phyloP scores from a whole-genome alignment of 2,329 filamentous ascomycete genomes.

The Colletotrichum magnum region DNA sequence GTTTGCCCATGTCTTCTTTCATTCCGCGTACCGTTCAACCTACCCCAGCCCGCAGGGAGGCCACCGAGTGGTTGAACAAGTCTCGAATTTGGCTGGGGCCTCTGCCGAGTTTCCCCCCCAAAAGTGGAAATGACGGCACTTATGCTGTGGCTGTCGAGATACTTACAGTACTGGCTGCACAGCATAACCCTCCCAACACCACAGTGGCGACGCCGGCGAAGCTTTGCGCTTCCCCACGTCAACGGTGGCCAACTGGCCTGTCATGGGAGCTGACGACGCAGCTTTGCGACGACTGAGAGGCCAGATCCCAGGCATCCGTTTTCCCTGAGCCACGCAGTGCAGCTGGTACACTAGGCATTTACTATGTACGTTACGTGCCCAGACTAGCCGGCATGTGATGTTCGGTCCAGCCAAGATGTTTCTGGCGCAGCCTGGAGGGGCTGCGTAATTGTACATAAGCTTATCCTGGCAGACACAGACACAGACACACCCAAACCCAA shows the following conservation, averaged over 20 bases:
- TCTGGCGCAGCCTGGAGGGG: not conserved
- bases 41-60: not conserved
- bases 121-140: conserved; percentile 27
- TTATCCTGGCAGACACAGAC: conserved; percentile 13
- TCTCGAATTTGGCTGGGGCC: not conserved
- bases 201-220: conserved; percentile 32
- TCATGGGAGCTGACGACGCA: conserved; percentile 38
- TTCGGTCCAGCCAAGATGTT: conserved; percentile 2
- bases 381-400: conserved; percentile 36
- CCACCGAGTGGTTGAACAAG: conserved; percentile 7
- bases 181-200: not conserved
- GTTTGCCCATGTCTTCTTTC: not conserved
- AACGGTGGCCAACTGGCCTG: conserved; percentile 18
- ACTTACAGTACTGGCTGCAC: conserved; percentile 7
- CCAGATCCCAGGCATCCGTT: conserved; percentile 38
- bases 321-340: conserved; percentile 1
- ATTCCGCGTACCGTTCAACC: not conserved
- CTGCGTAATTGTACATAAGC: conserved; percentile 40
- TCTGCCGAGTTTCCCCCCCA: conserved; percentile 23
- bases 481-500: too few relatives aligned
- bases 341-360: not conserved
- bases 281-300: conserved; percentile 38
- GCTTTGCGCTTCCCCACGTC: conserved; percentile 32
- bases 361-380: not conserved
- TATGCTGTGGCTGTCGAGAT: not conserved